A percentile compares a stretch with the other conserved stretches of the same genome.
Evolutionary conservation across 129 eudicot species (phyloP).

Genomic region (Artemisia tridentata): DNA sequence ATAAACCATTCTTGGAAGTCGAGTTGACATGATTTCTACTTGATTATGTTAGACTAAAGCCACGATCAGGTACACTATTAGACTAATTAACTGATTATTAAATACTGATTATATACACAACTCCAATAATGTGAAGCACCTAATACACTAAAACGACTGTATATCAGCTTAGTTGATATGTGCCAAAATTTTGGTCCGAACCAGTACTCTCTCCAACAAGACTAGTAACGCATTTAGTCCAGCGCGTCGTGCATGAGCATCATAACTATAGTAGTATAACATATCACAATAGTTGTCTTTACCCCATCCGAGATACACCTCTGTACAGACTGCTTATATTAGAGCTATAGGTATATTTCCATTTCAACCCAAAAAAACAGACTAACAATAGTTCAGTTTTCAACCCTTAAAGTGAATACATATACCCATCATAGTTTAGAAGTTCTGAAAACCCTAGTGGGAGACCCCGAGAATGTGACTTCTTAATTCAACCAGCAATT

Average conservation of each 20-base stretch:
- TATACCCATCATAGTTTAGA: constrained; percentile 18
- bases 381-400: constrained; percentile 13
- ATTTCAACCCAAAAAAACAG: constrained; percentile 10
- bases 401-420: constrained; percentile 5
- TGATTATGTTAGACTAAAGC: too few relatives aligned
- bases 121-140: too few relatives aligned
- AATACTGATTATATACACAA: too few relatives aligned
- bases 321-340: neutral
- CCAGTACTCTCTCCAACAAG: neutral
- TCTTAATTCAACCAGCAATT: constrained; percentile 14
- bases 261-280: neutral
- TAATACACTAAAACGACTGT: too few relatives aligned
- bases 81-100: too few relatives aligned
- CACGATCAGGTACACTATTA: too few relatives aligned
- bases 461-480: neutral
- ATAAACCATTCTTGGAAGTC: too few relatives aligned
- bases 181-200: neutral
- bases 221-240: neutral
- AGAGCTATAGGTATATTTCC: constrained; percentile 16
- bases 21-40: too few relatives aligned
- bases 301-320: neutral
- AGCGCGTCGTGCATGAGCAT: neutral
- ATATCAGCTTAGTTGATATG: too few relatives aligned
- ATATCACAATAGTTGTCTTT: neutral
- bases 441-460: neutral